Conservation (phyloP, 2,329 filamentous ascomycete species). For the Mycosphaerella sp. region DNA sequence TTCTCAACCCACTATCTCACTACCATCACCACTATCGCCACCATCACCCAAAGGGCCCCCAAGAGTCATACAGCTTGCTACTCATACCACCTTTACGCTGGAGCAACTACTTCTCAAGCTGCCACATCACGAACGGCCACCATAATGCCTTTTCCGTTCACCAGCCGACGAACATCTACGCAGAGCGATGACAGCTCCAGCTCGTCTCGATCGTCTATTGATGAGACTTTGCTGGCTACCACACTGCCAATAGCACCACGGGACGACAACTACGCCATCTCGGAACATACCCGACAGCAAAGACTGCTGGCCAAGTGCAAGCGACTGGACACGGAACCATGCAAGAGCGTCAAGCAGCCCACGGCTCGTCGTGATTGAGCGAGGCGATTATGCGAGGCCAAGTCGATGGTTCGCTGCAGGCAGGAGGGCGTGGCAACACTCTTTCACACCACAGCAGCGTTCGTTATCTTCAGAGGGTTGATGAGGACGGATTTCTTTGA, state of each 20-base stretch:
- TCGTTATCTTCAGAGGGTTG: too few relatives aligned
- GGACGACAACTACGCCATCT: constrained; percentile 31
- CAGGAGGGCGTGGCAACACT: too few relatives aligned
- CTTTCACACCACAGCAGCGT: too few relatives aligned
- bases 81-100: constrained; percentile 6
- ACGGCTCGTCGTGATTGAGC: constrained; percentile 9
- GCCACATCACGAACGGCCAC: constrained; percentile 7
- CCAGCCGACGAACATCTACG: constrained; percentile 22
- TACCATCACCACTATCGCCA: background rate
- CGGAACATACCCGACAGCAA: constrained; percentile 25
- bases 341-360: constrained; percentile 26
- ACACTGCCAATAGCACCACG: constrained; percentile 31
- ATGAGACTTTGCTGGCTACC: constrained; percentile 21
- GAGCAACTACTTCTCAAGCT: constrained; percentile 9
- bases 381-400: too few relatives aligned
- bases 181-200: constrained; percentile 21
- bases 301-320: constrained; percentile 30
- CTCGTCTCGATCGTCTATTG: constrained; percentile 24
- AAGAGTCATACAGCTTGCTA: constrained; percentile 1
- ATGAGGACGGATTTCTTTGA: too few relatives aligned
- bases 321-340: constrained; percentile 24
- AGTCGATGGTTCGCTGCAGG: too few relatives aligned
- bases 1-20: too few relatives aligned
- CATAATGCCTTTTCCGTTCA: constrained; percentile 26
- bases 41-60: background rate